These are phyloP conservation scores for Geoglossum cookeanum DNA, from an alignment of 2,329 filamentous ascomycete species.

Conservation along the genomic window DNA sequence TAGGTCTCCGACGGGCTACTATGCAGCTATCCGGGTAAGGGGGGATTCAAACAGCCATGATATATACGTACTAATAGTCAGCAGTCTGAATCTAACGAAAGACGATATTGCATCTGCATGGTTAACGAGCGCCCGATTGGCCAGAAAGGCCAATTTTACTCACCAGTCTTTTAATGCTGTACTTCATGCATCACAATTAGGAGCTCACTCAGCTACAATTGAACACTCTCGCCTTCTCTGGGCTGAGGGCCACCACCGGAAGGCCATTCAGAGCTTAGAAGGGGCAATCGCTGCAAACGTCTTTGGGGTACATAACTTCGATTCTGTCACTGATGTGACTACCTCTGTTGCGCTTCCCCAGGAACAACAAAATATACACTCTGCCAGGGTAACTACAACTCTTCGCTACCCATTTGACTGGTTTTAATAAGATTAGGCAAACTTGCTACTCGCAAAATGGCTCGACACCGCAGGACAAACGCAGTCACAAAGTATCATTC, in stretches of 20 bases:
- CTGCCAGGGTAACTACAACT: slow-evolving; percentile 20
- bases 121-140: slow-evolving; percentile 68
- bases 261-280: slow-evolving; percentile 82
- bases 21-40: slow-evolving; percentile 60
- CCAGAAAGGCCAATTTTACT: slow-evolving; percentile 65
- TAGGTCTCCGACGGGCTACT: slow-evolving; percentile 67
- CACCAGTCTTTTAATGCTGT: slow-evolving; percentile 89
- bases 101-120: slow-evolving; percentile 66
- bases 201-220: slow-evolving; percentile 74
- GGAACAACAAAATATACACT: slow-evolving; percentile 31
- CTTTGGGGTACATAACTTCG: slow-evolving; percentile 36
- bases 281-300: slow-evolving; percentile 66
- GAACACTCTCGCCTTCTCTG: slow-evolving; percentile 87
- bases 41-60: background rate
- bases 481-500: slow-evolving; percentile 57
- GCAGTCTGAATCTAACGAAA: slow-evolving; percentile 38
- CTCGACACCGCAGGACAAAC: slow-evolving; percentile 89
- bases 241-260: slow-evolving; percentile 82
- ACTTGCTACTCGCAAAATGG: slow-evolving; percentile 89
- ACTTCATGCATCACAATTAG: slow-evolving; percentile 66
- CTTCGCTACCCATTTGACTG: background rate
- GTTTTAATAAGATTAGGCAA: slow-evolving; percentile 32
- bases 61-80: slow-evolving; percentile 4
- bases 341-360: slow-evolving; percentile 20
- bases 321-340: slow-evolving; percentile 17